Evolutionary conservation across 495 filamentous ascomycete species (phyloP).

Genomic region (Lophiotrema nucula): DNA sequence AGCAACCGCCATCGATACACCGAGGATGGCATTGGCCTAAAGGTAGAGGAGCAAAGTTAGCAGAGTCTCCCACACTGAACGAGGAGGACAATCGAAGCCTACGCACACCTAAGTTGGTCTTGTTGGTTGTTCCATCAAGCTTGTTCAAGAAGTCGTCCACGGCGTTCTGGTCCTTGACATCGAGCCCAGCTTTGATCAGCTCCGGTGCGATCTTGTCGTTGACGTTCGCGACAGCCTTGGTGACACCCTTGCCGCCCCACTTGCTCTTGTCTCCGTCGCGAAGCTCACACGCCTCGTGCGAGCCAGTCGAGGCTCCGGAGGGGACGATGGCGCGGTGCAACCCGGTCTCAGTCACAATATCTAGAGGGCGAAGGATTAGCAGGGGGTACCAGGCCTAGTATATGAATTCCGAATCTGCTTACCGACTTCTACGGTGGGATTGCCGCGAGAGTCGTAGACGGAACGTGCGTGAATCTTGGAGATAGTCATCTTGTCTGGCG

Average conservation of each 20-base stretch:
- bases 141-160: conserved; percentile 93
- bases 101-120: conserved; percentile 95
- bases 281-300: conserved; percentile 98
- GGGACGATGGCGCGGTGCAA: conserved; percentile 98
- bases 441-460: conserved; percentile 99
- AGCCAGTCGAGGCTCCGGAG: conserved; percentile 95
- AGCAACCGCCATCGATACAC: conserved; percentile 91
- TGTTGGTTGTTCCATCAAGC: conserved; percentile 95
- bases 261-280: conserved; percentile 97
- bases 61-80: too few relatives aligned
- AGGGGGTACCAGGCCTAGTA: too few relatives aligned
- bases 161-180: conserved; percentile 94
- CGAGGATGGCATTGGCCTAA: conserved; percentile 98
- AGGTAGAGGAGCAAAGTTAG: too few relatives aligned
- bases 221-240: conserved; percentile 94
- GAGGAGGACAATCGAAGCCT: too few relatives aligned
- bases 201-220: conserved; percentile 90
- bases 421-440: conserved; percentile 94
- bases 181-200: conserved; percentile 86
- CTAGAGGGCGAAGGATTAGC: too few relatives aligned
- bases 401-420: too few relatives aligned
- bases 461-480: conserved; percentile 97
- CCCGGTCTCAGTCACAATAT: conserved; percentile 92
- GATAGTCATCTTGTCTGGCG: conserved; percentile 76
- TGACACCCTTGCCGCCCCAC: conserved; percentile 96